Base-by-base conservation (phyloP, 108 stramenopile genomes). In the Skeletonema costatum region DNA sequence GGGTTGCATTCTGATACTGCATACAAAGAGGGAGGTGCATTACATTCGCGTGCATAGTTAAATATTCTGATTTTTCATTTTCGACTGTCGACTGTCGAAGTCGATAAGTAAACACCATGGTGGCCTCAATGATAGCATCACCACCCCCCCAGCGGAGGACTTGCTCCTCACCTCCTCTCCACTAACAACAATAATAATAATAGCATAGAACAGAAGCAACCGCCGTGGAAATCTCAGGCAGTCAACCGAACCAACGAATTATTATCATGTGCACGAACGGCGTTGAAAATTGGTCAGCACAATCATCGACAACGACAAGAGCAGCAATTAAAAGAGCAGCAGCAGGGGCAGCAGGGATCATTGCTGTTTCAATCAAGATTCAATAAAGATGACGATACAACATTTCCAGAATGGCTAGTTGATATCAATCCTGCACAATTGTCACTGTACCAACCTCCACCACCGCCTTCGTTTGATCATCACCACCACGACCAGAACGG, bases 191-290 rank as follows among this genome's bases (percentile, higher is more conserved):
- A 17, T 2, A 53, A 3, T 25, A 13, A 0, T 44, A 53, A 3
- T 25, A 13, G 2, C 14, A 13, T 44, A 44, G 42, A 44, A 4
- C 62, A 36, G 2, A 32, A 41, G 13, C 31, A 36, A 29, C 31
- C 62, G 19, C 64, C 70, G 25, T 71, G 69, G 69, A 71, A 51
- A 62, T 66, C 70, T 46, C 86, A 89, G 69, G 75, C 89, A 1
- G 89, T 93, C 48, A 87, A 89, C 53, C 85, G 94, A 48, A 89
- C 88, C 44, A 68, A 75, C 17, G 94, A 95, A 70, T 72, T 95
- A 5, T 71, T 95, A 16, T 90, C 94, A 3, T 90, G 89, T 56
- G 90, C 90, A 21, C 88, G 90, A 51, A 92, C 94, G 5, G 88
- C 92, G 5, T 71, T 92, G 56, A 89, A 87, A 73, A 89, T 95